phyloP scores from a whole-genome alignment of 805 yeast species.

The Suhomyces faveliae region DNA sequence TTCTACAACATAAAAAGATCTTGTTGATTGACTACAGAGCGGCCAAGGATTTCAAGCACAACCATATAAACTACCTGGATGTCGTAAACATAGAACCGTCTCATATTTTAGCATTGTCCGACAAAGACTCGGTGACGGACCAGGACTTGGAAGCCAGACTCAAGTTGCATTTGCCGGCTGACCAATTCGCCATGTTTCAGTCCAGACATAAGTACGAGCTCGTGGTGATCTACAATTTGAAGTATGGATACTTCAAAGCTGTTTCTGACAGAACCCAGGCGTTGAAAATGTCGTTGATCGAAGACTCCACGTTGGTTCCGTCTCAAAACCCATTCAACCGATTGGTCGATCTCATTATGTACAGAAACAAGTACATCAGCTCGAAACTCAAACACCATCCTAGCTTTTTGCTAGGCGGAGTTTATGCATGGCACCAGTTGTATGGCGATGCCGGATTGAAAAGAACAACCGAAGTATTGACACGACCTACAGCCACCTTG shows the following conservation, averaged over 20 bases:
- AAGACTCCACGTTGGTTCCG: constrained; percentile 40
- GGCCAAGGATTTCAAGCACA: constrained; percentile 53
- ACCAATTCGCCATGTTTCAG: constrained; percentile 54
- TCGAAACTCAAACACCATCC: constrained; percentile 34
- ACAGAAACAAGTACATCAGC: constrained; percentile 31
- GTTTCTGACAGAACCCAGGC: constrained; percentile 30
- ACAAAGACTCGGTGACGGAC: constrained; percentile 46
- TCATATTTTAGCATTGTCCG: constrained; percentile 16
- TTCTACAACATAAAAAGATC: constrained; percentile 19
- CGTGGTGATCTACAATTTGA: constrained; percentile 62
- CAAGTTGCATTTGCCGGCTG: constrained; percentile 52
- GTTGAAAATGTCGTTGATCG: constrained; percentile 36
- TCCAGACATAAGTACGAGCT: constrained; percentile 56
- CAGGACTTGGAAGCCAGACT: constrained; percentile 66
- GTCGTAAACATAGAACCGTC: constrained; percentile 74
- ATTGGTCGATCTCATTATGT: constrained; percentile 39
- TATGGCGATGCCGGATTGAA: constrained; percentile 28
- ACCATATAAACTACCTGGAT: constrained; percentile 61
- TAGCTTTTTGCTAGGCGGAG: constrained; percentile 37
- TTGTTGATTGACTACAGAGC: constrained; percentile 75
- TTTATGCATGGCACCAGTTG: constrained; percentile 29
- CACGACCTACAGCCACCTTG: constrained; percentile 20
- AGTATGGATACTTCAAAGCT: constrained; percentile 29
- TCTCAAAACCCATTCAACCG: constrained; percentile 54
- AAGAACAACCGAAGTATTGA: constrained; percentile 14